Evolutionary conservation across 345 rosid genomes (phyloP).

Genomic region (Physaria fendleri): DNA sequence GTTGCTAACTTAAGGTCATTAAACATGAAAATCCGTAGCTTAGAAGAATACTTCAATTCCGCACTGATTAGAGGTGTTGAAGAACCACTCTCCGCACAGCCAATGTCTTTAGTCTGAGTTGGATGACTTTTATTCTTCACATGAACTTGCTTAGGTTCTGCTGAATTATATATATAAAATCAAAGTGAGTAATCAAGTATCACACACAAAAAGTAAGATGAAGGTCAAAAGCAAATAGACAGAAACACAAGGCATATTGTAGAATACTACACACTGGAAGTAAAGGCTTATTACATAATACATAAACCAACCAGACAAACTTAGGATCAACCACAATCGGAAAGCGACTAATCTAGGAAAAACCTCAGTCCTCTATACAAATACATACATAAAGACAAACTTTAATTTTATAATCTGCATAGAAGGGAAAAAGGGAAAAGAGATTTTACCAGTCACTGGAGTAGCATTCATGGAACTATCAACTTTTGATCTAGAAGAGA

Average conservation of each 20-base stretch:
- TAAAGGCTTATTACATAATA: background rate
- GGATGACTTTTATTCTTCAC: slow-evolving; percentile 38
- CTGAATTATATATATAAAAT: slow-evolving; percentile 25
- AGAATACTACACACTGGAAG: background rate
- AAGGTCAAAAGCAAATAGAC: background rate
- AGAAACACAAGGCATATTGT: background rate
- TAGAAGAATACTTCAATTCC: slow-evolving; percentile 64
- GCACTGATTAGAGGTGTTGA: slow-evolving; percentile 59
- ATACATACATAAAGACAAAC: background rate
- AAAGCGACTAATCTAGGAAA: background rate
- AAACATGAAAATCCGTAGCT: slow-evolving; percentile 59
- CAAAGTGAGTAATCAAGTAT: slow-evolving; percentile 1
- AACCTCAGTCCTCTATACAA: slow-evolving; percentile 3
- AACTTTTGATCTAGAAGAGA: slow-evolving; percentile 80
- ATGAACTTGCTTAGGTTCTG: slow-evolving; percentile 35
- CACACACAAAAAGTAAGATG: background rate
- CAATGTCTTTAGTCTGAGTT: slow-evolving; percentile 37
- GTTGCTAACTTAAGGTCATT: slow-evolving; percentile 72
- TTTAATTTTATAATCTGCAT: background rate
- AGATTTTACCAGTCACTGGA: slow-evolving; percentile 28
- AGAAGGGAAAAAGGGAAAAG: background rate
- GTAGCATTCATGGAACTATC: slow-evolving; percentile 62
- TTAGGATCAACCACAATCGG: slow-evolving; percentile 11
- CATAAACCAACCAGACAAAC: no score
- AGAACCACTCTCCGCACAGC: slow-evolving; percentile 46